A percentile compares a stretch with the other conserved stretches of the same genome.
Evolutionary conservation across 768 basidiomycete genomes (phyloP).

Genomic region (Rhodotorula diobovata): DNA sequence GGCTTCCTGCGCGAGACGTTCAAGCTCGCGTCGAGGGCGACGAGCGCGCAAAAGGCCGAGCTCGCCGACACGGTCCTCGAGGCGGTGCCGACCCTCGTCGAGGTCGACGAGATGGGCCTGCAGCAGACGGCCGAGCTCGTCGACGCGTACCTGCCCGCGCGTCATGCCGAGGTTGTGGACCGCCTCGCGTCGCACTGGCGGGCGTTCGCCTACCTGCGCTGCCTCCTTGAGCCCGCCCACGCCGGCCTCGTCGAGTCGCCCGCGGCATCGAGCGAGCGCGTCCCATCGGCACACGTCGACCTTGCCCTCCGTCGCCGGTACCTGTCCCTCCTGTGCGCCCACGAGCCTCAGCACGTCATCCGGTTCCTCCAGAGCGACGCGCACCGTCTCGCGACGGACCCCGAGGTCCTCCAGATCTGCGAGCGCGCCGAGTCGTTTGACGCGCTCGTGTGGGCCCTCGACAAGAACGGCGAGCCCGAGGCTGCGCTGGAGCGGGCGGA

Average conservation of each 20-base stretch:
- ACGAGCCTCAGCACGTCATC: constrained; percentile 63
- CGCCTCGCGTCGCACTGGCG: constrained; percentile 54
- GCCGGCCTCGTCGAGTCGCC: constrained; percentile 20
- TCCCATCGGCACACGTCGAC: constrained; percentile 49
- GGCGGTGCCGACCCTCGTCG: constrained; percentile 63
- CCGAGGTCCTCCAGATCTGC: constrained; percentile 52
- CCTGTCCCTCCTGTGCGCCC: constrained; percentile 67
- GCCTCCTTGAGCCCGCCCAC: constrained; percentile 59
- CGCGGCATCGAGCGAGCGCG: constrained; percentile 1
- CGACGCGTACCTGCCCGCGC: constrained; percentile 61
- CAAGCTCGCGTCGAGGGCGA: constrained; percentile 20
- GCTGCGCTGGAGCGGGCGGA: constrained; percentile 67
- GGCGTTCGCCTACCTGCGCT: constrained; percentile 71
- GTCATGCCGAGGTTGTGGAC: constrained; percentile 64
- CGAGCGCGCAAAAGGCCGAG: constrained; percentile 47
- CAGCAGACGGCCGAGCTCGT: constrained; percentile 66
- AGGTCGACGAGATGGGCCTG: constrained; percentile 52
- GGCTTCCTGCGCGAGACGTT: constrained; percentile 33
- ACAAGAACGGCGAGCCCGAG: constrained; percentile 60
- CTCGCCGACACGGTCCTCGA: constrained; percentile 56
- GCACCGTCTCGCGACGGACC: not conserved
- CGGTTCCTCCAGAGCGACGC: constrained; percentile 31
- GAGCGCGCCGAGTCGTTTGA: constrained; percentile 64
- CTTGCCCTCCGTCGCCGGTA: constrained; percentile 59
- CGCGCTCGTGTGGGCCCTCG: constrained; percentile 74